Conservation (phyloP, 257 asterid species). For the Voacanga thouarsii region DNA sequence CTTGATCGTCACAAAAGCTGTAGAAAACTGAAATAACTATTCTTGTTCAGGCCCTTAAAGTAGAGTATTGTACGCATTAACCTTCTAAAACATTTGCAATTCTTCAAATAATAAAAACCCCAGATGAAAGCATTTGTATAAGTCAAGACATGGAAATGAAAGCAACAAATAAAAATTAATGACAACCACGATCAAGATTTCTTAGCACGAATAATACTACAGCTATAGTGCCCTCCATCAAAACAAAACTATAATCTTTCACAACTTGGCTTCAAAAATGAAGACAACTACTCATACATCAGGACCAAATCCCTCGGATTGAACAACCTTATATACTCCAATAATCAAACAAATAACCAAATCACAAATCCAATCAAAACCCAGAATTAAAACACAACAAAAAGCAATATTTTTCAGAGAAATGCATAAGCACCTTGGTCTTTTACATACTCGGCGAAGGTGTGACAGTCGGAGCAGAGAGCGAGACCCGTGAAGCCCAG, state of each 20-base stretch:
- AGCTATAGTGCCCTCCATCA: neutral
- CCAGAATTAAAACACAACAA: no score
- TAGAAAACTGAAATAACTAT: neutral
- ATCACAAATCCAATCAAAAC: neutral
- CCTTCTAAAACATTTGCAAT: no score
- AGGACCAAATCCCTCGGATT: neutral
- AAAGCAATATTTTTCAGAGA: no score
- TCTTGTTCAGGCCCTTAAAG: neutral
- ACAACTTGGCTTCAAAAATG: neutral
- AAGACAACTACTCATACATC: neutral
- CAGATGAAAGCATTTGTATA: neutral
- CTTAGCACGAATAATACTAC: neutral
- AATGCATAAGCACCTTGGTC: conserved; percentile 50
- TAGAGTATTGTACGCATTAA: no score
- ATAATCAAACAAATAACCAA: neutral
- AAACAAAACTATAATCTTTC: neutral
- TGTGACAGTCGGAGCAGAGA: conserved; percentile 83
- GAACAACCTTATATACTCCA: neutral
- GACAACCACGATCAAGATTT: neutral
- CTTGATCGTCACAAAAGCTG: neutral
- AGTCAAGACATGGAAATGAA: neutral
- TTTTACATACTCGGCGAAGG: conserved; percentile 80
- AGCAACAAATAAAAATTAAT: neutral
- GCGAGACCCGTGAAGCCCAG: conserved; percentile 89
- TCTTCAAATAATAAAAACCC: neutral